Base-by-base conservation (phyloP, 495 filamentous ascomycete species). In the Melanomma pulvis-pyrius region DNA sequence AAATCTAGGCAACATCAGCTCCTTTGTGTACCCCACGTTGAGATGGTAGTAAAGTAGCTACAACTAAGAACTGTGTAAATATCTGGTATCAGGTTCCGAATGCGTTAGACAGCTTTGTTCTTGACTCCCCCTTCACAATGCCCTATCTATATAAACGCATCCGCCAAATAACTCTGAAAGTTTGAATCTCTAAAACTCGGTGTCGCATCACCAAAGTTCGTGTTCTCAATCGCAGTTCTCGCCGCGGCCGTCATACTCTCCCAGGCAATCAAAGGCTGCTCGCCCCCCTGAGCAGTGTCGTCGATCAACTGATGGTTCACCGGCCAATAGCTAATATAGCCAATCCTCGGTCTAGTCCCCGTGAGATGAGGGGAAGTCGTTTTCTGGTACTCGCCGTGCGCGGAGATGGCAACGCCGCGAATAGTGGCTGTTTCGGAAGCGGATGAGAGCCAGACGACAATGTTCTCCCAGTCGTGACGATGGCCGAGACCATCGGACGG, bases 231-330 rank as follows among this genome's bases (percentile, higher is more conserved):
- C 15, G 80, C 78, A 7, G 52, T 71, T 63, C 73, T 69, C 34
- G 77, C 80, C 28, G 68, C 79, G 21, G 53, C 51, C 9, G 79
- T 73, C 69, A 86, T 55, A n/a, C 75, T 79, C 63, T 84, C 82
- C 81, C 82, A 84, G 2, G 82, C 82, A 63, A 84, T 77, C 57
- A 86, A 62, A 12, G 82, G 82, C 75, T 84, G 82, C 25, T 74
- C 71, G 6, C 81, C 82, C 15, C 82, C 83, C 25, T 81, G 76
- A 0, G 73, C 76, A 6, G 29, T 63, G 6, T 80, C 83, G 15
- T 82, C 67, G 15, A 78, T 79, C 28, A 75, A 73, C 41, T 78
- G 74, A 59, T 86, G 82, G 63, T 86, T 73, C 12, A 84, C 39
- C 7, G 82, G 81, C 80, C 80, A 83, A 22, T 74, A 65, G 34